phyloP scores from a whole-genome alignment of 2,329 filamentous ascomycete species.

The Aquanectria penicillioides region DNA sequence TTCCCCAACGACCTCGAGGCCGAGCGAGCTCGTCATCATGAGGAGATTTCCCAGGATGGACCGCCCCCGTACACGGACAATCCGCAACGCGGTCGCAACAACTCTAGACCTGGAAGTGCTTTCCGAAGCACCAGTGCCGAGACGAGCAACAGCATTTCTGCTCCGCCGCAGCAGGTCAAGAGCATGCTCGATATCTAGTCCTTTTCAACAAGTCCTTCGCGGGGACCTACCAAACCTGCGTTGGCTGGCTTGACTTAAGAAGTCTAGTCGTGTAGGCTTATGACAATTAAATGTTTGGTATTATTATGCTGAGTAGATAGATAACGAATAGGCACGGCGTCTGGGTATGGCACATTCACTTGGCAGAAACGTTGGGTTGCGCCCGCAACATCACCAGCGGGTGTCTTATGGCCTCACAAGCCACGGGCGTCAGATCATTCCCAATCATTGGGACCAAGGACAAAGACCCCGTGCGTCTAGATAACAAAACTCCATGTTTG shows the following conservation, averaged over 20 bases:
- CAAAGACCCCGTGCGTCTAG: background rate
- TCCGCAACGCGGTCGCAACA: conserved; percentile 38
- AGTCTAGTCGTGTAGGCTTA: background rate
- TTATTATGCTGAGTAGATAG: background rate
- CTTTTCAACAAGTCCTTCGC: background rate
- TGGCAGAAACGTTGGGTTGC: too few relatives aligned
- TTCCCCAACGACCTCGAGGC: conserved; percentile 56
- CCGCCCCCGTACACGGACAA: conserved; percentile 52
- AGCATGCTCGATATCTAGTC: conserved; percentile 67
- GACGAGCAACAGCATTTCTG: conserved; percentile 57
- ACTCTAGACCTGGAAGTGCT: conserved; percentile 42
- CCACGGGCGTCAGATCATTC: too few relatives aligned
- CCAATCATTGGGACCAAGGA: background rate
- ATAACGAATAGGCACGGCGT: background rate
- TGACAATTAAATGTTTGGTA: background rate
- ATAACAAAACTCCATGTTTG: conserved; percentile 4
- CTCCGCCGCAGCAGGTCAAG: conserved; percentile 63
- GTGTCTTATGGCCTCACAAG: too few relatives aligned
- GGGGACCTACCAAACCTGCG: background rate
- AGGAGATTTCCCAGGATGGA: conserved; percentile 46
- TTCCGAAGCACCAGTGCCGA: conserved; percentile 57
- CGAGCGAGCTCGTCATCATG: conserved; percentile 36
- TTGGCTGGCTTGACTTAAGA: background rate
- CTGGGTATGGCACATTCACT: too few relatives aligned
- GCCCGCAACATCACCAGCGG: too few relatives aligned